Evolutionary conservation across 2,329 filamentous ascomycete genomes (phyloP).

Genomic region (Epichloe uncinata): DNA sequence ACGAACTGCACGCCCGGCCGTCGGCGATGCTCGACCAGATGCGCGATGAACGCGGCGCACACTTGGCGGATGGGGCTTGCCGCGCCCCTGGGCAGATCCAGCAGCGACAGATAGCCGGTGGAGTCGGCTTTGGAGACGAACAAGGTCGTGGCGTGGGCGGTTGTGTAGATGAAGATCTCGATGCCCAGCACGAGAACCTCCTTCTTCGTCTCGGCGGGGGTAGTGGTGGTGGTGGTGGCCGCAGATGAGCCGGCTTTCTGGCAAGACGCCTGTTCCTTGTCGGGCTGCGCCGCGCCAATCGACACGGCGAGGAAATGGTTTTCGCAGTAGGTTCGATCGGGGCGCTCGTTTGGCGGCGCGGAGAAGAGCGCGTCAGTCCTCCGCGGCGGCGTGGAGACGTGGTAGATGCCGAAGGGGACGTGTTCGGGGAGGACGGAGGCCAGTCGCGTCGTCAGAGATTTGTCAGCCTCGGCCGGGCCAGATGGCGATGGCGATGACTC

Average conservation of each 20-base stretch:
- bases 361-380: constrained; percentile 65
- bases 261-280: not conserved
- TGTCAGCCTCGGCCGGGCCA: not conserved
- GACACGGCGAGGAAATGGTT: constrained; percentile 58
- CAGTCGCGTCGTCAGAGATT: constrained; percentile 16
- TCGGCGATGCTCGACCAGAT: too few relatives aligned
- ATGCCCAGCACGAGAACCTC: constrained; percentile 68
- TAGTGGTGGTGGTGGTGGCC: not conserved
- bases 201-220: constrained; percentile 7
- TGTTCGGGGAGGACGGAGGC: constrained; percentile 39
- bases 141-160: constrained; percentile 65
- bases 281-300: constrained; percentile 20
- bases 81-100: constrained; percentile 47
- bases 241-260: constrained; percentile 2
- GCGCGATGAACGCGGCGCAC: too few relatives aligned
- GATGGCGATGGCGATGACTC: not conserved
- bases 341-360: constrained; percentile 55
- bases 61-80: constrained; percentile 14
- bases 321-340: constrained; percentile 74
- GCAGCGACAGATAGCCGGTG: constrained; percentile 66
- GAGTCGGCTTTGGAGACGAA: constrained; percentile 98
- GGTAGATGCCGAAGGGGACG: constrained; percentile 56
- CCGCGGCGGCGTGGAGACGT: constrained; percentile 75
- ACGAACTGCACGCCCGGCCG: too few relatives aligned
- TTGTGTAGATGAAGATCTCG: constrained; percentile 80